Conservation (phyloP, 345 rosid species). For the Aurinia saxatilis region DNA sequence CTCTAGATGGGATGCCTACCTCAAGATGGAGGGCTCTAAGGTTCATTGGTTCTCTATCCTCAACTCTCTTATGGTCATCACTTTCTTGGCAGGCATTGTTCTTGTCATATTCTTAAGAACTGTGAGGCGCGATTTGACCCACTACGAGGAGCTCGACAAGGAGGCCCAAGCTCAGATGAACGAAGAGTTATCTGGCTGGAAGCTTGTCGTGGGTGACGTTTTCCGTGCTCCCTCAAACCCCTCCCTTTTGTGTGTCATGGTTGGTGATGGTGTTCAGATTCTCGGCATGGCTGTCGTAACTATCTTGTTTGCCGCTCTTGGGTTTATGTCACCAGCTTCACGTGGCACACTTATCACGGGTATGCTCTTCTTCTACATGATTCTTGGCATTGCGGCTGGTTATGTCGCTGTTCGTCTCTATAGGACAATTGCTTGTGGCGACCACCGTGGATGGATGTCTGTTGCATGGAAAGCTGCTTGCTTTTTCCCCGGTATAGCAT, state of each 20-base stretch:
- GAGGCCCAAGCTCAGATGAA: slow-evolving; percentile 94
- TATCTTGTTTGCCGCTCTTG: slow-evolving; percentile 64
- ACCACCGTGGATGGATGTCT: slow-evolving; percentile 57
- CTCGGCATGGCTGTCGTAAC: slow-evolving; percentile 74
- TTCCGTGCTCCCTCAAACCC: slow-evolving; percentile 56
- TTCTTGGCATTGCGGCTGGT: slow-evolving; percentile 66
- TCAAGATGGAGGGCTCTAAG: slow-evolving; percentile 80
- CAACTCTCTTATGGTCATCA: slow-evolving; percentile 75
- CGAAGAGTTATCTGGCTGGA: slow-evolving; percentile 84
- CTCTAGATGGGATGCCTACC: slow-evolving; percentile 81
- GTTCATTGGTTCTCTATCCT: slow-evolving; percentile 90
- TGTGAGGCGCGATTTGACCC: slow-evolving; percentile 78
- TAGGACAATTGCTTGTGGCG: slow-evolving; percentile 50
- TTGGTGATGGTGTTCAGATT: slow-evolving; percentile 73
- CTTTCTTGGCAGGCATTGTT: slow-evolving; percentile 86
- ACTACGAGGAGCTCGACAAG: slow-evolving; percentile 84
- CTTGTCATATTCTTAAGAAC: slow-evolving; percentile 86
- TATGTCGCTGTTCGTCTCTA: slow-evolving; percentile 67
- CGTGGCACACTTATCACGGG: slow-evolving; percentile 69
- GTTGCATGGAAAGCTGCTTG: slow-evolving; percentile 67
- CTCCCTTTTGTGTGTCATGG: slow-evolving; percentile 57
- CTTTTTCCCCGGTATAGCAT: slow-evolving; percentile 74
- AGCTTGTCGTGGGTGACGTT: slow-evolving; percentile 76
- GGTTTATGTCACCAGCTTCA: slow-evolving; percentile 79
- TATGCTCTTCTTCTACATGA: slow-evolving; percentile 66